Conservation (phyloP, 306 rosid species). For the Cicer pinnatifidum region DNA sequence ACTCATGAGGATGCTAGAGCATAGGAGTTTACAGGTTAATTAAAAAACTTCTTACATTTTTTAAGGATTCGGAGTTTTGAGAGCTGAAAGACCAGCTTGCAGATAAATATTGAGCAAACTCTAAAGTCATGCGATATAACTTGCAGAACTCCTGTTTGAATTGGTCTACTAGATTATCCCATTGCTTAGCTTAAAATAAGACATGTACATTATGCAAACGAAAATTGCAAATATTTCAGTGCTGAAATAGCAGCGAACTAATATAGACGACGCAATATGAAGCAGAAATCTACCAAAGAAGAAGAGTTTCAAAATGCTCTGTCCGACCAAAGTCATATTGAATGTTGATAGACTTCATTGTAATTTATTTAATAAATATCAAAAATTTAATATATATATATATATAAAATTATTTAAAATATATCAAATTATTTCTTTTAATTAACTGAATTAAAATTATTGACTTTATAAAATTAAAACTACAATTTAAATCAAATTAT, state of each 20-base stretch:
- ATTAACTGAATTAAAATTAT: too few relatives aligned
- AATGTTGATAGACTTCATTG: not conserved
- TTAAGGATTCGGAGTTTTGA: conserved; percentile 91
- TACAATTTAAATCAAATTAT: too few relatives aligned
- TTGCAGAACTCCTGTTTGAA: conserved; percentile 97
- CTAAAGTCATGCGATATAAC: conserved; percentile 92
- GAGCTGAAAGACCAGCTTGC: conserved; percentile 95
- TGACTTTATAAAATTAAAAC: too few relatives aligned
- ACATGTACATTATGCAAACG: conserved; percentile 56
- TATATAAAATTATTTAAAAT: too few relatives aligned
- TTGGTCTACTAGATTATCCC: conserved; percentile 85
- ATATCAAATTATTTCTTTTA: too few relatives aligned
- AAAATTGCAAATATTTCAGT: conserved; percentile 34
- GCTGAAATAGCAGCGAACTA: conserved; percentile 25
- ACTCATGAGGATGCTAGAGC: conserved; percentile 1
- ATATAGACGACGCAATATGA: conserved; percentile 22
- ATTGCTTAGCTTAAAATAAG: conserved; percentile 87
- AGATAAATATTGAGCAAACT: conserved; percentile 82
- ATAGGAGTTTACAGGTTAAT: conserved; percentile 7
- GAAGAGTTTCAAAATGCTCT: conserved; percentile 21
- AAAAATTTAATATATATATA: too few relatives aligned
- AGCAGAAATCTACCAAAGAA: conserved; percentile 24
- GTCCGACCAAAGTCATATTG: conserved; percentile 23
- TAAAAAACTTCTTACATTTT: conserved; percentile 27
- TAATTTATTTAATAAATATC: not conserved